These are phyloP conservation scores for Sutorius eximius DNA, from an alignment of 1,284 basidiomycete species.

Conservation along the genomic window DNA sequence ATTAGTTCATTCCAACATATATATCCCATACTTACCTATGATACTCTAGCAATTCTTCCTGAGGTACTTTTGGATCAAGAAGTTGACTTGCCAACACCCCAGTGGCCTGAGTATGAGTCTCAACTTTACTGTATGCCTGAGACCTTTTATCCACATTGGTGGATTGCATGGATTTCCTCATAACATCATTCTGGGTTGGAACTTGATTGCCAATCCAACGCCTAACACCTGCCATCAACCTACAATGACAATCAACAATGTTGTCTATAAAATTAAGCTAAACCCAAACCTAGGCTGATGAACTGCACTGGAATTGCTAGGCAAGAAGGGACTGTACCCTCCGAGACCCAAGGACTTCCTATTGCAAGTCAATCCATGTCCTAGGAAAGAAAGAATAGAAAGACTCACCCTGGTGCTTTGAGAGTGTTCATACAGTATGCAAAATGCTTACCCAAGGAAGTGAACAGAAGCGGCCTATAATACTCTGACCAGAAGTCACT, in stretches of 20 bases:
- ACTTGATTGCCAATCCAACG: constrained; percentile 65
- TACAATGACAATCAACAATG: constrained; percentile 25
- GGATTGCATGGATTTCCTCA: constrained; percentile 34
- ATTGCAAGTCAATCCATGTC: constrained; percentile 1
- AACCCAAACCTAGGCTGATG: constrained; percentile 30
- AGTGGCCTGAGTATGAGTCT: constrained; percentile 56
- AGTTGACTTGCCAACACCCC: constrained; percentile 61
- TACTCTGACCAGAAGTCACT: constrained; percentile 89
- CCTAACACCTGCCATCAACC: constrained; percentile 72
- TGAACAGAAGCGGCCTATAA: constrained; percentile 85
- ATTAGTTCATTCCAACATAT: background rate
- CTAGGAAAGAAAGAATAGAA: background rate
- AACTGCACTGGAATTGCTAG: constrained; percentile 43
- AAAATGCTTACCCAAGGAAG: constrained; percentile 80
- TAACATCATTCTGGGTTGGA: constrained; percentile 29
- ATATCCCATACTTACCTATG: constrained; percentile 52
- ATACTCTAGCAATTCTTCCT: constrained; percentile 75
- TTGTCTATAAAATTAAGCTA: background rate
- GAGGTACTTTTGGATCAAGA: constrained; percentile 65
- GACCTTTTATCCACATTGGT: constrained; percentile 30
- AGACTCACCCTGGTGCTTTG: constrained; percentile 71
- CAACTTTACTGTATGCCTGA: constrained; percentile 18
- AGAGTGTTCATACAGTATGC: constrained; percentile 85
- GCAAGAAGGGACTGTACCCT: constrained; percentile 72
- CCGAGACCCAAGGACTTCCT: constrained; percentile 70